Base-by-base conservation (phyloP, 2,329 filamentous ascomycete species). In the Aspergillus pseudotamarii region DNA sequence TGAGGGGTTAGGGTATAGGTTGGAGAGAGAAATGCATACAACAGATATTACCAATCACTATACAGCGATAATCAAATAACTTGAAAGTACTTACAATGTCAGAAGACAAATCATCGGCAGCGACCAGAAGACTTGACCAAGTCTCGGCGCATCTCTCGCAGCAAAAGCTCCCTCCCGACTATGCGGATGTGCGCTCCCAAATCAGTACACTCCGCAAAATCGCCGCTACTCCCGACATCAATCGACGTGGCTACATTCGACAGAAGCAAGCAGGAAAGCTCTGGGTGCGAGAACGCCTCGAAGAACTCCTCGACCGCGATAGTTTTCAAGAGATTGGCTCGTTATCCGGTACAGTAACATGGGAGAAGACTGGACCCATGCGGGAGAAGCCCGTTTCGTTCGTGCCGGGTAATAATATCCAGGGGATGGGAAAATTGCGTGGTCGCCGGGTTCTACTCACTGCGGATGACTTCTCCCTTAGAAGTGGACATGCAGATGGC, bases 181-280 rank as follows among this genome's bases (percentile, higher is more conserved):
- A 89, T 73, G 85, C 84, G 38, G 88, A 90, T 66, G 82, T 89
- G 19, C 82, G 88, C 0, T 77, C 75, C n/a, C 85, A 89, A 67
- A 78, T 89, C n/a, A 66, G 76, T 6, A 79, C 79, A 0, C 79
- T 89, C 1, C 80, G 79, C 19, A 77, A 73, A 8, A 83, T 87
- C 43, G 86, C 87, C 12, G 76, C 80, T 26, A 88, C 83, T 1
- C 86, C 88, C 2, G 80, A 87, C 58, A 72, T 79, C 0, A 81
- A 76, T 9, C 84, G 84, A 60, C 79, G 83, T 64, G 87, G 87
- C 28, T 89, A 89, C 66, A 74, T 85, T n/a, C 83, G 85, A 6
- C 88, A 90, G 71, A 88, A 88, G 66, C 80, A 86, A 73, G 83
- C 86, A 3, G 88, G 88, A 1, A 90, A 90, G 72, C 80, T 89